A percentile compares a stretch with the other conserved stretches of the same genome.
These are phyloP conservation scores for Pseudohyphozyma bogoriensis DNA, from an alignment of 768 basidiomycete species.

Conservation along the genomic window DNA sequence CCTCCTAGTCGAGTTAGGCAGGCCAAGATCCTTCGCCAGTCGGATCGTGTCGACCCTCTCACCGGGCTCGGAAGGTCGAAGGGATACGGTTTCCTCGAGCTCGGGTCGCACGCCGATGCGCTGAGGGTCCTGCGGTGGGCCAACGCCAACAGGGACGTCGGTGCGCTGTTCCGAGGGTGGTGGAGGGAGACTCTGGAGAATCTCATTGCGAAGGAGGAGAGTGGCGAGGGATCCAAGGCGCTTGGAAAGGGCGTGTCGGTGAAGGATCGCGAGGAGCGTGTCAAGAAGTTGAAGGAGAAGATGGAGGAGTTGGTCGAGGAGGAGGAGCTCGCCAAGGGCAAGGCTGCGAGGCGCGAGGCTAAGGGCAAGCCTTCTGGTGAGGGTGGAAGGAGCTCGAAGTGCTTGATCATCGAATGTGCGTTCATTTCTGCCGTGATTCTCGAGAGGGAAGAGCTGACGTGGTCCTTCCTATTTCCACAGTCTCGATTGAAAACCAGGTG, in stretches of 20 bases:
- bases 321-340: constrained; percentile 22
- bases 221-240: constrained; percentile 23
- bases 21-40: constrained; percentile 80
- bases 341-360: constrained; percentile 23
- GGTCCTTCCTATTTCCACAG: neutral
- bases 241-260: constrained; percentile 24
- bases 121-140: constrained; percentile 85
- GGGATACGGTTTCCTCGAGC: constrained; percentile 92
- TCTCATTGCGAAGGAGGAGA: constrained; percentile 36
- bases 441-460: neutral
- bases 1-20: constrained; percentile 59
- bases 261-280: constrained; percentile 22
- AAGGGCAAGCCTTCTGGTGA: constrained; percentile 25
- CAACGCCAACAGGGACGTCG: constrained; percentile 71
- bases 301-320: constrained; percentile 26
- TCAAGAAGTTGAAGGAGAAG: constrained; percentile 19
- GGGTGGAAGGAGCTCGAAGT: constrained; percentile 20
- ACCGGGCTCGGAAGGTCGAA: constrained; percentile 79
- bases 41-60: constrained; percentile 76
- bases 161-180: constrained; percentile 62
- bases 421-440: neutral
- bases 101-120: constrained; percentile 78
- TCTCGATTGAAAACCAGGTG: constrained; percentile 28
- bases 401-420: constrained; percentile 29
- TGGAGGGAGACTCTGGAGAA: constrained; percentile 62